Percentiles rank a stretch among this genome's conserved stretches.
These are phyloP conservation scores for Boletus vinaceobasis DNA, from an alignment of 768 basidiomycete species.

Conservation along the genomic window DNA sequence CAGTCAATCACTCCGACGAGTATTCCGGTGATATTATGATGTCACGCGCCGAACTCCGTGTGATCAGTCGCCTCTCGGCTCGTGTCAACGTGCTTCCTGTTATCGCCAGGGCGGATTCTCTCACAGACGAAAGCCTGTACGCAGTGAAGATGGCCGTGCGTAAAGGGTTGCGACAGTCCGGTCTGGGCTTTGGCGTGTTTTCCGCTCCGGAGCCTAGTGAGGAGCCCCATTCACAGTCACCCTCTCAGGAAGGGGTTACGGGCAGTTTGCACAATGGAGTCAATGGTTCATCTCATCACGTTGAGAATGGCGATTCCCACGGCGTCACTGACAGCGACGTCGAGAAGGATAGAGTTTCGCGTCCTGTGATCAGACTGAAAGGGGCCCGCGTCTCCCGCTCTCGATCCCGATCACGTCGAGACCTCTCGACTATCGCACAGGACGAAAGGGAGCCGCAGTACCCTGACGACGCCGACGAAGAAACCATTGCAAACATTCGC, in stretches of 20 bases:
- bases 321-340: conserved; percentile 39
- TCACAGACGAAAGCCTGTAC: conserved; percentile 73
- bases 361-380: conserved; percentile 72
- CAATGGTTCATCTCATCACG: conserved; percentile 31
- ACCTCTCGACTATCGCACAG: conserved; percentile 55
- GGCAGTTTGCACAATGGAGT: conserved; percentile 26
- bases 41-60: conserved; percentile 75
- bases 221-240: conserved; percentile 8
- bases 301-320: conserved; percentile 21
- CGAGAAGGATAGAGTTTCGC: conserved; percentile 54
- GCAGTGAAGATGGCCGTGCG: conserved; percentile 74
- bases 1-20: conserved; percentile 49
- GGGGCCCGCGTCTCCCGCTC: conserved; percentile 50
- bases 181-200: conserved; percentile 77
- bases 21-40: conserved; percentile 53
- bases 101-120: conserved; percentile 74
- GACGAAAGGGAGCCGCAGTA: conserved; percentile 54
- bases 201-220: conserved; percentile 38
- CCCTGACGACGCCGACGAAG: conserved; percentile 58
- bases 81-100: conserved; percentile 82
- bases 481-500: conserved; percentile 71
- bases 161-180: conserved; percentile 59
- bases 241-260: conserved; percentile 13
- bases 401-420: conserved; percentile 71
- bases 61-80: conserved; percentile 69